These are phyloP conservation scores for Suillus hirtellus DNA, from an alignment of 768 basidiomycete genomes.

Conservation along the genomic window DNA sequence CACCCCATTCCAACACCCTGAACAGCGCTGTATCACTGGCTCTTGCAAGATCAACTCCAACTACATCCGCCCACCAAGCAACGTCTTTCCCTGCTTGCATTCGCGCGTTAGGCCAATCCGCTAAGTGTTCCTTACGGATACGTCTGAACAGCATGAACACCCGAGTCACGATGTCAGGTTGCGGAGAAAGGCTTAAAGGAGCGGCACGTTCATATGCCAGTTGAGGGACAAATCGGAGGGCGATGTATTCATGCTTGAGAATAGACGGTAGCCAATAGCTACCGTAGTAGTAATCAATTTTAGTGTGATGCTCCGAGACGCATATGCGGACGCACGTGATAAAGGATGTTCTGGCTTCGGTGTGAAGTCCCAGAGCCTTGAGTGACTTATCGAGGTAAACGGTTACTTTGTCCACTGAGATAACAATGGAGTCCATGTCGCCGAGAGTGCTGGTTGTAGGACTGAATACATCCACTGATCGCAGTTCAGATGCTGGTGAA, in stretches of 20 bases:
- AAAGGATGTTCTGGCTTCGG: neutral
- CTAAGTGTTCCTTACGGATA: neutral
- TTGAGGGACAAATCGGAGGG: too few relatives aligned
- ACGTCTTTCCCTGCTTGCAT: neutral
- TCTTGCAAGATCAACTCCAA: neutral
- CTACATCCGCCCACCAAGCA: neutral
- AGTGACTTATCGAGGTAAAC: neutral
- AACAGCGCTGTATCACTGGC: neutral
- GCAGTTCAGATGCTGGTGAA: neutral
- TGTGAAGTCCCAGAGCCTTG: neutral
- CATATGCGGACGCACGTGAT: neutral
- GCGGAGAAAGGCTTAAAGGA: too few relatives aligned
- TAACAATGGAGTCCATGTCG: neutral
- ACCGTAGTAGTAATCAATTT: neutral
- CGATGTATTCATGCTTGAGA: too few relatives aligned
- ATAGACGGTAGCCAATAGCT: neutral
- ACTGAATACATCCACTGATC: neutral
- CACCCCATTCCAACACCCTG: neutral
- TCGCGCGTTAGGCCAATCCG: neutral
- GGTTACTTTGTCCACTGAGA: neutral
- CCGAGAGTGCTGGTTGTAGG: neutral
- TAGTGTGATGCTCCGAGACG: neutral
- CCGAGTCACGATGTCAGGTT: too few relatives aligned
- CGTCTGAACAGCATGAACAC: neutral
- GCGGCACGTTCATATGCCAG: too few relatives aligned